Conservation (phyloP, 495 filamentous ascomycete species). For the Melanomma pulvis-pyrius region DNA sequence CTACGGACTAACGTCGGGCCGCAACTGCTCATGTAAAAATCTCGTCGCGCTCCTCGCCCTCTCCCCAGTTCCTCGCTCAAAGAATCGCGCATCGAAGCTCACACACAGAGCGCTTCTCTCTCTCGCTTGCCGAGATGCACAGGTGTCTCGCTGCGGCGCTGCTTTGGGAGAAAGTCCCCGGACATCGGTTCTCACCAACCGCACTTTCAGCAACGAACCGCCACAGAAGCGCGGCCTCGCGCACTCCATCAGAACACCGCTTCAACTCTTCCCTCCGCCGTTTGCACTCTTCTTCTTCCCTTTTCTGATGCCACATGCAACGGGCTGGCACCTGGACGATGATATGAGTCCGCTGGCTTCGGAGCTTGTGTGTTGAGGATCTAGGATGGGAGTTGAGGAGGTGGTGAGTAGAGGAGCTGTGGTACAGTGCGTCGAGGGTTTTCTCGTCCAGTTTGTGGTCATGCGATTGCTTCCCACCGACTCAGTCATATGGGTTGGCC, state of each 20-base stretch:
- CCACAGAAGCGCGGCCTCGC: conserved; percentile 92
- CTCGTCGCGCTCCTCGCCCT: conserved; percentile 14
- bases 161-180: conserved; percentile 99
- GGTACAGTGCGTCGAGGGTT: conserved; percentile 45
- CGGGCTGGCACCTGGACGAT: conserved; percentile 65
- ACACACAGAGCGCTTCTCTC: conserved; percentile 74
- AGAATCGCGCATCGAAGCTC: conserved; percentile 99
- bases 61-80: conserved; percentile 84
- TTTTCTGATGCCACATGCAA: conserved; percentile 28
- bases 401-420: conserved; percentile 44
- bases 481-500: conserved; percentile 20
- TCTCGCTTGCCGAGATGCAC: conserved; percentile 44
- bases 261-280: conserved; percentile 39
- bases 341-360: conserved; percentile 80
- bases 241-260: conserved; percentile 39
- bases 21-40: conserved; percentile 17
- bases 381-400: conserved; percentile 45
- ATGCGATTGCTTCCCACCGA: conserved; percentile 84
- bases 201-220: conserved; percentile 91
- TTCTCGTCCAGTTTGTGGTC: conserved; percentile 92
- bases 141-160: conserved; percentile 24
- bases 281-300: conserved; percentile 47
- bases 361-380: conserved; percentile 40
- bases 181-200: conserved; percentile 66
- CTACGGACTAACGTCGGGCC: conserved; percentile 12